Percentiles rank a stretch among this genome's conserved stretches.
Evolutionary conservation across 2,329 filamentous ascomycete genomes (phyloP).

Genomic region (Monilinia vaccinii-corymbosi): DNA sequence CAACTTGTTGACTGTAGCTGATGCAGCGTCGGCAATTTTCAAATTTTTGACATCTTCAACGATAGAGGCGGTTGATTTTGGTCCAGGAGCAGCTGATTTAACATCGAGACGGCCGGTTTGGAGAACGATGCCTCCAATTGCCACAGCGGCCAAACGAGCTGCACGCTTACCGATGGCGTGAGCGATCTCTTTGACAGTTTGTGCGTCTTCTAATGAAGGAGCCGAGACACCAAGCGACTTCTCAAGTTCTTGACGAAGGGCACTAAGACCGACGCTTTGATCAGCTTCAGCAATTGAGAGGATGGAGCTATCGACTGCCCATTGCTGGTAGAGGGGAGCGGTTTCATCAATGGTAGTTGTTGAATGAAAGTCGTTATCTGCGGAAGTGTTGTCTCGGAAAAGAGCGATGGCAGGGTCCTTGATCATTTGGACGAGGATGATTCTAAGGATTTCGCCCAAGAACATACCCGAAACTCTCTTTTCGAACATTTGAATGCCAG

Average conservation of each 20-base stretch:
- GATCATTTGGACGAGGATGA: slow-evolving; percentile 64
- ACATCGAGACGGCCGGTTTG: slow-evolving; percentile 62
- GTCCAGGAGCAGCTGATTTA: slow-evolving; percentile 10
- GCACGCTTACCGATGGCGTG: slow-evolving; percentile 81
- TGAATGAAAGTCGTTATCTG: slow-evolving; percentile 57
- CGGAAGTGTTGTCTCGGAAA: slow-evolving; percentile 68
- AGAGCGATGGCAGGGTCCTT: slow-evolving; percentile 57
- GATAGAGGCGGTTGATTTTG: slow-evolving; percentile 22
- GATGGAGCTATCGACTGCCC: slow-evolving; percentile 87
- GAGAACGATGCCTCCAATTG: slow-evolving; percentile 76
- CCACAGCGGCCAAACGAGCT: slow-evolving; percentile 78
- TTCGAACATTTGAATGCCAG: slow-evolving; percentile 96
- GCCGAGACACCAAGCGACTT: slow-evolving; percentile 67
- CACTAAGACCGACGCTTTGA: slow-evolving; percentile 59
- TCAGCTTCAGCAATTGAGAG: slow-evolving; percentile 82
- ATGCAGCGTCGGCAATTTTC: slow-evolving; percentile 20
- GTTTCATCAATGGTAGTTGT: slow-evolving; percentile 59
- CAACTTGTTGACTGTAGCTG: slow-evolving; percentile 23
- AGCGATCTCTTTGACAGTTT: slow-evolving; percentile 76
- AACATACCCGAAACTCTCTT: slow-evolving; percentile 99
- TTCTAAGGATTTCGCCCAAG: slow-evolving; percentile 82
- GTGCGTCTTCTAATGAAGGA: slow-evolving; percentile 72
- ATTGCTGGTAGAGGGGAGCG: slow-evolving; percentile 65
- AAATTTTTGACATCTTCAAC: slow-evolving; percentile 22
- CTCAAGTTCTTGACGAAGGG: slow-evolving; percentile 70